Conservation (phyloP, 257 asterid species). For the Penstemon eatonii region DNA sequence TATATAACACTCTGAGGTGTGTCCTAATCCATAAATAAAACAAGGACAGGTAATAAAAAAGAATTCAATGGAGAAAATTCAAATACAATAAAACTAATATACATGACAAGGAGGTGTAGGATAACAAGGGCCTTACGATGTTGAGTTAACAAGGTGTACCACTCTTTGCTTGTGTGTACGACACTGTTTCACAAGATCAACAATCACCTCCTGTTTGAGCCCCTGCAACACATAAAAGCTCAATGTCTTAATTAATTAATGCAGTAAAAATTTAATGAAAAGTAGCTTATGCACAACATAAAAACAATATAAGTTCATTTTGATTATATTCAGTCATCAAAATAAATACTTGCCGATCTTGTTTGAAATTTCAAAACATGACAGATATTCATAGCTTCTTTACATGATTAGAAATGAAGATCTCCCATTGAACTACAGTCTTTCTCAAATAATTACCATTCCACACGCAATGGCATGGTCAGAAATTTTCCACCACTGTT, state of each 20-base stretch:
- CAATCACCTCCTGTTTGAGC: slow-evolving; percentile 90
- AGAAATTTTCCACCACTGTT: background rate
- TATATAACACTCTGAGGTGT: background rate
- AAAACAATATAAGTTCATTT: background rate
- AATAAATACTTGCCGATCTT: slow-evolving; percentile 16
- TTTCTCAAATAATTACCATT: slow-evolving; percentile 19
- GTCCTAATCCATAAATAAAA: background rate
- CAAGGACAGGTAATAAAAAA: slow-evolving; percentile 4
- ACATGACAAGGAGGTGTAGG: slow-evolving; percentile 21
- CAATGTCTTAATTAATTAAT: slow-evolving; percentile 9
- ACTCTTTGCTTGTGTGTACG: slow-evolving; percentile 95
- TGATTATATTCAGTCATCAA: slow-evolving; percentile 12
- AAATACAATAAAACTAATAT: slow-evolving; percentile 19
- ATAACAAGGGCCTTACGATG: slow-evolving; percentile 73
- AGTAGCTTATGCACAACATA: background rate
- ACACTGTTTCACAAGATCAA: slow-evolving; percentile 96
- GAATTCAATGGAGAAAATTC: background rate
- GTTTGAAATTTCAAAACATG: background rate
- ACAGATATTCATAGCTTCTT: slow-evolving; percentile 9
- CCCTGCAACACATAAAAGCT: slow-evolving; percentile 52
- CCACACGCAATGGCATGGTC: slow-evolving; percentile 9
- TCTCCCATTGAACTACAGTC: slow-evolving; percentile 13
- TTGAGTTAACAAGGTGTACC: slow-evolving; percentile 95
- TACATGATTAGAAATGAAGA: background rate
- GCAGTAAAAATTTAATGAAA: background rate